Base-by-base conservation (phyloP, 1,139 yeast genomes). In the Chernovozyma aurita region DNA sequence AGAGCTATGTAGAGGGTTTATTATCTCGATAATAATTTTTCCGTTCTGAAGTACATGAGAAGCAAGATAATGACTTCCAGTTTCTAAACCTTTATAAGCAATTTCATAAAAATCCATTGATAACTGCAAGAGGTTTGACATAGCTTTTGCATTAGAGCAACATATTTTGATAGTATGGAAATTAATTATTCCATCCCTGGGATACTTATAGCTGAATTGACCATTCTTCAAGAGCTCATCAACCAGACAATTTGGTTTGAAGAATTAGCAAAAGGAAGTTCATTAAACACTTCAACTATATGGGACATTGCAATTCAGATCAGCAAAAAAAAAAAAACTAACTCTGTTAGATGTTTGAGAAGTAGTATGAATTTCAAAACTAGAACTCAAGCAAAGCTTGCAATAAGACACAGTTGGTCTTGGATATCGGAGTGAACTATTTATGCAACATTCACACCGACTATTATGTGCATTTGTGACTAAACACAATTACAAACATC, bases 61-160 rank as follows among this genome's bases (percentile, higher is more conserved):
- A 4, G 78, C 70, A 11, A 77, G 54, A 11, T 66, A 58, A 36
- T 74, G 65, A 4, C 83, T 74, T 2, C 83, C 85, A 1, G 81
- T 82, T 50, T 83, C 92, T 32, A 85, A 65, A 1, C 86, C 87
- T 42, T 58, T 68, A 47, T 70, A 76, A 1, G 88, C 94, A 32
- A 80, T 54, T 32, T 72, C 76, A 21, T 62, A 48, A 53, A 85
- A 85, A 0, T 94, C 95, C 64, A 79, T 72, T 3, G 74, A 57
- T 13, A 68, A 49, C 34, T 75, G 68, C 40, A 80, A 74, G 49
- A 68, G 74, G 21, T 61, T 55, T 0, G 94, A 80, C 39, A 78
- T 66, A 44, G 77, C 77, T 43, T 76, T 79, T 18, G 94, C 85
- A 46, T 84, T 84, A 8, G 86, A 73, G 22, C 64, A 51, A 31